phyloP scores from a whole-genome alignment of 148 eudicot species.

The Persicaria maculosa region DNA sequence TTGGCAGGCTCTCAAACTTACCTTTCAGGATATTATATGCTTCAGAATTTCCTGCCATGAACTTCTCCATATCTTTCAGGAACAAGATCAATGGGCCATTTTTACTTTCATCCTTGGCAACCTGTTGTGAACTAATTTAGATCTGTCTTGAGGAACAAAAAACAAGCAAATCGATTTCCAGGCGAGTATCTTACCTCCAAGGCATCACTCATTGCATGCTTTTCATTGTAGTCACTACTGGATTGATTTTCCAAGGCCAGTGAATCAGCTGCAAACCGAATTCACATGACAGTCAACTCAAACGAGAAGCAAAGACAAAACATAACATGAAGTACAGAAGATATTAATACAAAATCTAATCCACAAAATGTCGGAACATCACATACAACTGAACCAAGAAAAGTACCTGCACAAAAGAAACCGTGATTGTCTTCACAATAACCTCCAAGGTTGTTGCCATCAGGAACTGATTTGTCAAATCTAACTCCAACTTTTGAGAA shows the following conservation, averaged over 20 bases:
- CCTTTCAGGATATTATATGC: conserved; percentile 47
- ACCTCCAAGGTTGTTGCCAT: conserved; percentile 88
- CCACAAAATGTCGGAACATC: background rate
- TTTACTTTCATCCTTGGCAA: conserved; percentile 55
- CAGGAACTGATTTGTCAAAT: conserved; percentile 77
- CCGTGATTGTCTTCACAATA: conserved; percentile 82
- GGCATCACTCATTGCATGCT: conserved; percentile 68
- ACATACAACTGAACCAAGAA: conserved; percentile 7
- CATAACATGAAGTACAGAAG: conserved; percentile 3
- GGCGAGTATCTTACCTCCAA: conserved; percentile 59
- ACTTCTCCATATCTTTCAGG: conserved; percentile 85
- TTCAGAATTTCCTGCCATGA: conserved; percentile 61
- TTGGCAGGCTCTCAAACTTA: conserved; percentile 70
- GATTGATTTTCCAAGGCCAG: conserved; percentile 60
- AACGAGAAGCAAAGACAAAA: background rate
- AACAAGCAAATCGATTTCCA: background rate
- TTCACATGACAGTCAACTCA: background rate
- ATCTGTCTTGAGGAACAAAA: background rate
- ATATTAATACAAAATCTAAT: background rate
- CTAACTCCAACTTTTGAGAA: conserved; percentile 88
- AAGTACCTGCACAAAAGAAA: conserved; percentile 82
- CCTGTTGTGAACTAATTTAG: conserved; percentile 30
- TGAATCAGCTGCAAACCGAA: conserved; percentile 47
- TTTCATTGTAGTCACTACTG: conserved; percentile 55
- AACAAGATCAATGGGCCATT: conserved; percentile 58